Evolutionary conservation across 1,139 yeast genomes (phyloP), one percentile per base, ranked within the genome.

Genomic region (Diutina scorzettiae): DNA sequence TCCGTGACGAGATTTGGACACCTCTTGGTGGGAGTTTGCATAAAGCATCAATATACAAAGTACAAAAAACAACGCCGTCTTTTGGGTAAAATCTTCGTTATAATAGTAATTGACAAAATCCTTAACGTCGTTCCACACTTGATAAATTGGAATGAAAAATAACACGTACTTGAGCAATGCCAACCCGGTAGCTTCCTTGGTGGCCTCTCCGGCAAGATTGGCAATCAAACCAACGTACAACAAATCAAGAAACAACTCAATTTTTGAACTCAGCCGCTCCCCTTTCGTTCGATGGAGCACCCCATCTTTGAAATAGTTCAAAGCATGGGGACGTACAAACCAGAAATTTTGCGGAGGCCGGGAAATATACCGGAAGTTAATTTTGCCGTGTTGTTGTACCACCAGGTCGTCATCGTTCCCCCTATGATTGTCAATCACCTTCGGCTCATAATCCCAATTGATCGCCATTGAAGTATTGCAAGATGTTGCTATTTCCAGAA

Each of bases 31-130:
- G 46, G 71, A 71, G 52, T 78, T 79, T 44, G 70, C 74, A 47
- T 66, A 76, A 5, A 77, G 52, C 9, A 77, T 68, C 48, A 78
- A 59, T 39, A 77, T 58, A 1, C 62, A 56, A 51, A 78, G 57
- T 24, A 73, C 67, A 81, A 81, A 76, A 29, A 76, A 49, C 23
- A 78, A 67, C 50, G 71, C 72, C 0, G 63, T 16, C 46, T 73
- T 69, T 53, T 79, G 85, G 2, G 74, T 54, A 42, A 78, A 57
- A 54, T 79, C 85, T 51, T 76, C 81, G 46, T 66, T 76, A 53
- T 72, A 78, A 56, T 76, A 78, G 53, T 76, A 76, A 54, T 78
- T 77, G 64, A 77, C 75, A 49, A 77, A 70, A 47, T 78, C 83
- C 51, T 77, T 75, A 45, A 78, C 62, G 51, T 78, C 84, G 27